These are phyloP conservation scores for Rosa rugosa DNA, from an alignment of 306 rosid species.

Conservation along the genomic window DNA sequence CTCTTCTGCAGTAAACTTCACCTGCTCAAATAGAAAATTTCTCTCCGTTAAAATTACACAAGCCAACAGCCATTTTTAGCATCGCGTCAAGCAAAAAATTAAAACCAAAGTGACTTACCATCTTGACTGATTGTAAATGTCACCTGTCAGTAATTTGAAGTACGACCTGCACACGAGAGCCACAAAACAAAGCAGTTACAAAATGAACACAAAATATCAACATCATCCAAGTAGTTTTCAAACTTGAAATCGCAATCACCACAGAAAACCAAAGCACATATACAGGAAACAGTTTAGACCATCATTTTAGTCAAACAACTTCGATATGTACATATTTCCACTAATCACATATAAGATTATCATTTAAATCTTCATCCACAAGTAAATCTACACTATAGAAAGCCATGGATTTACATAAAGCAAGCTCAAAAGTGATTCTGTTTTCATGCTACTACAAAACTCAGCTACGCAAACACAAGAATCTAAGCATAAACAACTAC, in stretches of 20 bases:
- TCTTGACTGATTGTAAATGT: slow-evolving; percentile 41
- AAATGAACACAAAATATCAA: slow-evolving; percentile 8
- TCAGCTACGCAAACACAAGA: not conserved
- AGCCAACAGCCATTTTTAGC: not conserved
- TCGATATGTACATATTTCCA: not conserved
- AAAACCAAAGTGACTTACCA: slow-evolving; percentile 38
- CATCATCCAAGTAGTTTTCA: not conserved
- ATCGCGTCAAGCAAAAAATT: not conserved
- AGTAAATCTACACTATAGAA: not conserved
- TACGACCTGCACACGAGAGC: slow-evolving; percentile 8
- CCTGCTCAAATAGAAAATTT: slow-evolving; percentile 45
- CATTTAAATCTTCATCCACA: not conserved
- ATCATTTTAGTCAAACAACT: not conserved
- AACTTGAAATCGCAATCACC: not conserved
- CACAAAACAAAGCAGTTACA: not conserved
- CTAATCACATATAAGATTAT: too few relatives aligned
- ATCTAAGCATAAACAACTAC: not conserved
- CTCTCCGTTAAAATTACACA: slow-evolving; percentile 13
- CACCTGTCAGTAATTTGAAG: not conserved
- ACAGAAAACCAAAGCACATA: not conserved
- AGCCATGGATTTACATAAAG: not conserved
- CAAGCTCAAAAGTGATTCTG: not conserved
- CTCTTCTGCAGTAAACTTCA: slow-evolving; percentile 95
- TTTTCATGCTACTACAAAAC: not conserved
- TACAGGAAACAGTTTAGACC: not conserved